Conservation (phyloP, 2,329 filamentous ascomycete genomes). For the Neocucurbitaria cava region DNA sequence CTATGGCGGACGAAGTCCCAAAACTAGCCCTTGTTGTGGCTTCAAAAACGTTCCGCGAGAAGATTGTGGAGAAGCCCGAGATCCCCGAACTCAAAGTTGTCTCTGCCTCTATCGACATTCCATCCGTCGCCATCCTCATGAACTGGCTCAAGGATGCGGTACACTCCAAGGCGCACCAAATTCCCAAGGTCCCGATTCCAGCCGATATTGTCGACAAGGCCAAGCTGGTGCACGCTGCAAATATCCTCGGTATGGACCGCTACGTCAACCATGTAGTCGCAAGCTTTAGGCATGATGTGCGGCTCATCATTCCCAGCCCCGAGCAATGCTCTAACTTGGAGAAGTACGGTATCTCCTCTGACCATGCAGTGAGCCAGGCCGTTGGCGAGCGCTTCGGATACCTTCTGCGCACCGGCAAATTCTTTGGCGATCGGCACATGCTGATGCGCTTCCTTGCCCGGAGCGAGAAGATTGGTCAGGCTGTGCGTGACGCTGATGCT, state of each 20-base stretch:
- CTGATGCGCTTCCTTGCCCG: neutral
- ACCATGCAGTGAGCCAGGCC: neutral
- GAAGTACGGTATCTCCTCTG: neutral
- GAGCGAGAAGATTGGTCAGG: neutral
- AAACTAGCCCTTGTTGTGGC: neutral
- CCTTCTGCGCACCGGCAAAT: neutral
- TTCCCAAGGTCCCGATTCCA: neutral
- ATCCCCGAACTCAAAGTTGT: neutral
- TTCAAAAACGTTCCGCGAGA: neutral
- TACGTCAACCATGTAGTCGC: neutral
- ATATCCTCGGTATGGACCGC: neutral
- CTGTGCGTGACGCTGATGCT: neutral
- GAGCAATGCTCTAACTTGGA: neutral
- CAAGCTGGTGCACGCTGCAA: neutral
- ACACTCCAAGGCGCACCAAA: neutral
- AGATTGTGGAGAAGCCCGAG: neutral
- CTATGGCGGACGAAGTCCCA: neutral
- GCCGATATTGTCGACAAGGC: neutral
- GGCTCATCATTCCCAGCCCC: neutral
- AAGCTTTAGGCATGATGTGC: neutral
- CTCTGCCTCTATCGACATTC: neutral
- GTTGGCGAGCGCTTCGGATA: neutral
- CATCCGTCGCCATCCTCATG: neutral
- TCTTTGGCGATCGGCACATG: neutral
- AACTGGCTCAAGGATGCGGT: neutral